Conservation (phyloP, 345 rosid genomes). For the Combretum micranthum region DNA sequence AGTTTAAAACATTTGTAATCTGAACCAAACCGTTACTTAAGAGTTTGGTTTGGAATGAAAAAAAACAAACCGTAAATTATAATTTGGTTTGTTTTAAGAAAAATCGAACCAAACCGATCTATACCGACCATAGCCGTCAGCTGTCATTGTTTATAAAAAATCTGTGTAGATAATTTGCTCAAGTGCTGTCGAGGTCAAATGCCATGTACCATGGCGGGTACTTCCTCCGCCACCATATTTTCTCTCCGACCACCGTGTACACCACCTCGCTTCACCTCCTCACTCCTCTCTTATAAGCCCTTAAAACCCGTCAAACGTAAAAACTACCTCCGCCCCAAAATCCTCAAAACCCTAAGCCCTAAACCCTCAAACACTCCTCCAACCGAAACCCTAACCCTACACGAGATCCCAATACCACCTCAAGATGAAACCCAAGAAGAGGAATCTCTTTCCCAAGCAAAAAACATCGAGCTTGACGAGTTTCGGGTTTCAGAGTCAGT, state of each 20-base stretch:
- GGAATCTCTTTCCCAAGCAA: not conserved
- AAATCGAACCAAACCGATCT: too few relatives aligned
- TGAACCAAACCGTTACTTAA: too few relatives aligned
- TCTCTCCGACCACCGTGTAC: not conserved
- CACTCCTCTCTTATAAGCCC: constrained; percentile 17
- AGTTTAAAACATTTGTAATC: too few relatives aligned
- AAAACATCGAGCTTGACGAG: not conserved
- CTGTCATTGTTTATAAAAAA: too few relatives aligned
- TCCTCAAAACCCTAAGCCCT: constrained; percentile 64
- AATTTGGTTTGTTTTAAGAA: too few relatives aligned
- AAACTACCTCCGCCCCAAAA: constrained; percentile 71
- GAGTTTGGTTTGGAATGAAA: too few relatives aligned
- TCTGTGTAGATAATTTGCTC: too few relatives aligned
- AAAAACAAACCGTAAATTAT: too few relatives aligned
- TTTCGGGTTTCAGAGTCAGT: not conserved
- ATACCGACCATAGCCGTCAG: too few relatives aligned
- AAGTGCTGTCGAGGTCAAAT: too few relatives aligned
- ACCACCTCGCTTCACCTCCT: not conserved
- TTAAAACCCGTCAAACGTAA: constrained; percentile 31
- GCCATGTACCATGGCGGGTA: not conserved
- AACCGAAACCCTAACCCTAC: not conserved
- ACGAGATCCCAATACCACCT: constrained; percentile 13
- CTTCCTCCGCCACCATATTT: constrained; percentile 2
- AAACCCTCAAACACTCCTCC: constrained; percentile 8
- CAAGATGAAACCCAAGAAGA: constrained; percentile 1